Conservation (phyloP, 2,329 filamentous ascomycete genomes). For the Xylariomycetidae sp. region DNA sequence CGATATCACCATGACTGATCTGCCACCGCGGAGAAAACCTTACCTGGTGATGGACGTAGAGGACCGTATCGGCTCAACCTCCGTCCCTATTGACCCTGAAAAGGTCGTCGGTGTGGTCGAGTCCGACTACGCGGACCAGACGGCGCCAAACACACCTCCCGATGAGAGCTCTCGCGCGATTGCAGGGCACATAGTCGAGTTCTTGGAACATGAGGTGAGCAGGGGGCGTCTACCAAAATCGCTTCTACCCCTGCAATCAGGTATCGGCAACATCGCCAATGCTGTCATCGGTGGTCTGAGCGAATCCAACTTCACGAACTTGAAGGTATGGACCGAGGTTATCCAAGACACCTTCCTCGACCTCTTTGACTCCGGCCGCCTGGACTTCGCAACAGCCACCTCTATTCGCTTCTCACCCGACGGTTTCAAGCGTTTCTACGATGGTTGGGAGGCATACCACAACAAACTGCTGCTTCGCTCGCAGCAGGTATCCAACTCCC, state of each 20-base stretch:
- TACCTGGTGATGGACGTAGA: constrained; percentile 82
- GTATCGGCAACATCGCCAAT: constrained; percentile 91
- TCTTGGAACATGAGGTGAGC: constrained; percentile 77
- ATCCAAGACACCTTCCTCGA: constrained; percentile 91
- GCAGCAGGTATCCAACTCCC: constrained; percentile 85
- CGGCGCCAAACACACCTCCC: constrained; percentile 69
- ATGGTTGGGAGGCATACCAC: constrained; percentile 74
- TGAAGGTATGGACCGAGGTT: constrained; percentile 92
- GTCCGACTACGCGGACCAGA: constrained; percentile 74
- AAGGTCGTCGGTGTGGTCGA: constrained; percentile 82
- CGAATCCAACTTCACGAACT: constrained; percentile 76
- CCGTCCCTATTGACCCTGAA: constrained; percentile 80
- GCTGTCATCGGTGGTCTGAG: constrained; percentile 81
- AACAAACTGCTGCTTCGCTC: constrained; percentile 79
- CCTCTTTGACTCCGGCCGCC: constrained; percentile 80
- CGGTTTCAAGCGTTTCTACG: constrained; percentile 87
- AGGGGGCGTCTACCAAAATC: constrained; percentile 72
- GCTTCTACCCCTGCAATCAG: constrained; percentile 77
- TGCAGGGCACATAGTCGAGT: constrained; percentile 74
- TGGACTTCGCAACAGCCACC: constrained; percentile 87
- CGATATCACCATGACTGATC: constrained; percentile 85
- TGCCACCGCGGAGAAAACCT: constrained; percentile 76
- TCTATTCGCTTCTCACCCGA: constrained; percentile 88
- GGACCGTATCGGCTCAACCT: constrained; percentile 77
- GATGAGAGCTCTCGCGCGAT: constrained; percentile 71